Evolutionary conservation across 1,284 basidiomycete genomes (phyloP), one percentile per base, ranked within the genome.

Genomic region (Rhodotorula sp.): DNA sequence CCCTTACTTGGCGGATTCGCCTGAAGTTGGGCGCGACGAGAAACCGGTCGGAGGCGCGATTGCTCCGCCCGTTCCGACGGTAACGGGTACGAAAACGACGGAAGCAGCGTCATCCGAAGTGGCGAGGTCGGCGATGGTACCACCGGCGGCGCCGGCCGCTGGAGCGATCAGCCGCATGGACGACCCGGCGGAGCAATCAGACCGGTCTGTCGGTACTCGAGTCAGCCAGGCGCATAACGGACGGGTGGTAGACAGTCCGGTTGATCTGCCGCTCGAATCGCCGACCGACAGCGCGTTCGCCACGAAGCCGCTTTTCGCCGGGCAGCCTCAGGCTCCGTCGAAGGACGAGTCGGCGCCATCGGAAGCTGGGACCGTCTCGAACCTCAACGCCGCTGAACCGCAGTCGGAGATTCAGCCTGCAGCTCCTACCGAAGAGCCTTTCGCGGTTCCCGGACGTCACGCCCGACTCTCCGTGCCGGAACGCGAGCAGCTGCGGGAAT

Each of bases 221-320:
- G 34, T 51, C 34, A 58, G 34, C 26, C 63, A 69, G 21, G 47
- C 34, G 48, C 70, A 72, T 58, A 20, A 65, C n/a, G 70, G 70
- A 21, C 23, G 26, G 8, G 60, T 68, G 21, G 64, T 66, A 43
- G 70, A 68, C 49, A 68, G 67, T 43, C 67, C 70, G 16, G 70
- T 68, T 57, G 34, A 52, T 46, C 49, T 68, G 26, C 29, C 31
- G 16, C n/a, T 66, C 21, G 43, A 58, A 20, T 56, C 61, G 52
- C 67, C 70, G 31, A 46, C 21, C 16, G 47, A 46, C 31, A 46
- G 23, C 7, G n/a, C 57, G 12, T 66, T 62, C 61, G 5, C 48
- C n/a, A 69, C 70, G 8, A 56, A 54, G 49, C 70, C 67, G 18
- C 70, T 72, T 12, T 72, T 72, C 26, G 67, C 54, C 2, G 62